These are phyloP conservation scores for Berberis vulgaris DNA, from an alignment of 164 flowering plant genomes.

Conservation along the genomic window DNA sequence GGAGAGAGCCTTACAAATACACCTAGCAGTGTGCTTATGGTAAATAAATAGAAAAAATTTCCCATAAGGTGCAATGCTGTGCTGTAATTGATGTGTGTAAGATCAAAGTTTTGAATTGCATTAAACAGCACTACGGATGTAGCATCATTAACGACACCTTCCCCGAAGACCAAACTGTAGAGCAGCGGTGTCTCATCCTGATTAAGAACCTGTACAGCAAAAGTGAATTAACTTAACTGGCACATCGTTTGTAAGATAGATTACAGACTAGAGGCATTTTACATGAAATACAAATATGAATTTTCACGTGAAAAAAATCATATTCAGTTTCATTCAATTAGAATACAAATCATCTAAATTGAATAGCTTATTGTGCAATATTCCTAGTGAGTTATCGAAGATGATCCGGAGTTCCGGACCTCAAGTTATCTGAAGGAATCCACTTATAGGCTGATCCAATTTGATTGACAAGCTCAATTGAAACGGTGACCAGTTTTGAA, in stretches of 20 bases:
- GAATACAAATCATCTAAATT: too few relatives aligned
- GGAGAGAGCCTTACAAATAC: slow-evolving; percentile 46
- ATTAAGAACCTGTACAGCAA: slow-evolving; percentile 64
- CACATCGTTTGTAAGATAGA: too few relatives aligned
- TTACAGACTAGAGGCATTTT: too few relatives aligned
- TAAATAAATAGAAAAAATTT: slow-evolving; percentile 63
- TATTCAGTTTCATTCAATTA: too few relatives aligned
- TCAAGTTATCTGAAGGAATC: too few relatives aligned
- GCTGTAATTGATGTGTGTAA: slow-evolving; percentile 38
- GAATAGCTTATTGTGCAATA: too few relatives aligned
- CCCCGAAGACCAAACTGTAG: slow-evolving; percentile 89
- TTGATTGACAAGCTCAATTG: too few relatives aligned
- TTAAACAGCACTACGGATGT: slow-evolving; percentile 94
- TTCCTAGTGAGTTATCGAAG: too few relatives aligned
- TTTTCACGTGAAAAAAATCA: too few relatives aligned
- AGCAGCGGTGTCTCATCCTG: slow-evolving; percentile 92
- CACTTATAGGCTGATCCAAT: too few relatives aligned
- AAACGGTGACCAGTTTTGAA: not conserved
- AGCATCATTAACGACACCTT: slow-evolving; percentile 95
- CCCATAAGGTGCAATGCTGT: slow-evolving; percentile 47
- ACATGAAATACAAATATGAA: too few relatives aligned
- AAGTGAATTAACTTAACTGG: not conserved
- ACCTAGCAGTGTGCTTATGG: slow-evolving; percentile 77
- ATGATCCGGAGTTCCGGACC: too few relatives aligned
- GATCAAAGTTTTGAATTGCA: slow-evolving; percentile 85